phyloP scores from a whole-genome alignment of 2,329 filamentous ascomycete species.

The Fusarium sterilihyphosum region DNA sequence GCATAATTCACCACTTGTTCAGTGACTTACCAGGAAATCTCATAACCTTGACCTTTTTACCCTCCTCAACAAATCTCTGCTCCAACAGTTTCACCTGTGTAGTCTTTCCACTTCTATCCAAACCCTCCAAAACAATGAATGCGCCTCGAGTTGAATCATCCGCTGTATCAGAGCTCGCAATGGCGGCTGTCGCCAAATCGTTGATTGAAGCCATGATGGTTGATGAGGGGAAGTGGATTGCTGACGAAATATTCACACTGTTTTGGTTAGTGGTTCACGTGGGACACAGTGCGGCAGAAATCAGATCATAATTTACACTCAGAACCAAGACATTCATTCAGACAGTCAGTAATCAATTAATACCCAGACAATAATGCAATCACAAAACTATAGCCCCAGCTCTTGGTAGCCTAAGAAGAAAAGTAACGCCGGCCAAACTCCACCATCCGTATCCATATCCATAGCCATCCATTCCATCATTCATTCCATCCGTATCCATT shows the following conservation, averaged over 20 bases:
- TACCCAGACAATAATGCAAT: slow-evolving; percentile 7
- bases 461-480: neutral
- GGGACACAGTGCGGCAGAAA: slow-evolving; percentile 19
- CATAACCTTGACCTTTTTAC: slow-evolving; percentile 62
- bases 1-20: neutral
- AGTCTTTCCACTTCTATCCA: slow-evolving; percentile 92
- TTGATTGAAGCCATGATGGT: slow-evolving; percentile 58
- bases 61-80: slow-evolving; percentile 61
- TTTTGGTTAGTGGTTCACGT: slow-evolving; percentile 30
- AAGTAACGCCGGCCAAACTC: slow-evolving; percentile 24
- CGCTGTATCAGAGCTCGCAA: slow-evolving; percentile 46
- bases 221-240: slow-evolving; percentile 22
- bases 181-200: slow-evolving; percentile 60
- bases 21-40: slow-evolving; percentile 64
- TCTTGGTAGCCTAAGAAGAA: slow-evolving; percentile 43
- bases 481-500: neutral
- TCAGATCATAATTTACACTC: slow-evolving; percentile 7
- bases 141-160: slow-evolving; percentile 59
- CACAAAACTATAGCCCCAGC: slow-evolving; percentile 41
- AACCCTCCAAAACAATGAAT: slow-evolving; percentile 85
- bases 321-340: neutral
- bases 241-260: slow-evolving; percentile 28
- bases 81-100: slow-evolving; percentile 82
- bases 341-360: neutral
- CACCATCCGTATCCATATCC: neutral